phyloP scores from a whole-genome alignment of 805 yeast genomes.

The Komagataella phaffii region DNA sequence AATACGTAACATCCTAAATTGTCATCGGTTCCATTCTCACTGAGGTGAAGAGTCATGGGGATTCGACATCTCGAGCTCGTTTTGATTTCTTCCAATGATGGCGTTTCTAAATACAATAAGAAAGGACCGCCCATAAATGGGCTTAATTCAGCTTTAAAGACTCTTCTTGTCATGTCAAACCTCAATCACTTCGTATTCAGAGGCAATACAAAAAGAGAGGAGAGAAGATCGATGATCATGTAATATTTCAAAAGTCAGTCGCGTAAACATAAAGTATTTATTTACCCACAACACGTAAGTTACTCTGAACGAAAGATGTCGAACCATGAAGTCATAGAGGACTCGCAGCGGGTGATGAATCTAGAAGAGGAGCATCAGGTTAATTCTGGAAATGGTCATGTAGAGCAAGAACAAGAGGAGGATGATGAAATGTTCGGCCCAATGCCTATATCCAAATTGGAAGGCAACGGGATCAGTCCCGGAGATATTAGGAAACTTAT shows the following conservation, averaged over 20 bases:
- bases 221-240: not conserved
- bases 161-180: not conserved
- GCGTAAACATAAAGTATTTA: constrained; percentile 2
- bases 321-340: not conserved
- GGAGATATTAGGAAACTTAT: constrained; percentile 69
- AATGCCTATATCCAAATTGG: constrained; percentile 35
- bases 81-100: not conserved
- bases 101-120: not conserved
- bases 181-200: not conserved
- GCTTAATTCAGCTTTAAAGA: not conserved
- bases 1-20: constrained; percentile 30
- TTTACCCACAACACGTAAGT: constrained; percentile 1
- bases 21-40: constrained; percentile 16
- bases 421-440: constrained; percentile 48
- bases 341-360: not conserved
- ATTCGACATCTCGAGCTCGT: not conserved
- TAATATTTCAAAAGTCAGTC: not conserved
- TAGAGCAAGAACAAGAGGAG: constrained; percentile 8
- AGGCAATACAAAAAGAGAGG: not conserved
- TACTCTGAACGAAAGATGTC: not conserved
- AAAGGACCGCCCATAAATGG: not conserved
- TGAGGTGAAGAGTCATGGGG: constrained; percentile 24
- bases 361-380: not conserved
- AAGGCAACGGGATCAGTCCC: constrained; percentile 76
- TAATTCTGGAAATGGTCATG: not conserved